phyloP scores from a whole-genome alignment of 305 asterid species.

The Plantago coronopus region DNA sequence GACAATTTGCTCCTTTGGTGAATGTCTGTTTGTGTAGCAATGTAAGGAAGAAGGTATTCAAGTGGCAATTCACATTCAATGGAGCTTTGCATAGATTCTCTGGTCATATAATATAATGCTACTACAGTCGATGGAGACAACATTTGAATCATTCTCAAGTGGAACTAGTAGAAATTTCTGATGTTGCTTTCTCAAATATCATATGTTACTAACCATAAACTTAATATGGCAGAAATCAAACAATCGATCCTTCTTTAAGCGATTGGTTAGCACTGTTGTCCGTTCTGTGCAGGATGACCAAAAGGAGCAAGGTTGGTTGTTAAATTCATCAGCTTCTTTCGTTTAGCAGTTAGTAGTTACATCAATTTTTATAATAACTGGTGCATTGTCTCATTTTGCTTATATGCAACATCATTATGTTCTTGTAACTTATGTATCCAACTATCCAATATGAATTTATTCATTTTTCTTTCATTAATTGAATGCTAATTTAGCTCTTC shows the following conservation, averaged over 20 bases:
- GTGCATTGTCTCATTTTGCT: not conserved
- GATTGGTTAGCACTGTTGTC: constrained; percentile 92
- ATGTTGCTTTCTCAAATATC: constrained; percentile 11
- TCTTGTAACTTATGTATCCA: not conserved
- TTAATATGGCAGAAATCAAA: constrained; percentile 58
- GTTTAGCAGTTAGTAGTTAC: no score
- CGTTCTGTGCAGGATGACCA: constrained; percentile 98
- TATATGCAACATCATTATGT: not conserved
- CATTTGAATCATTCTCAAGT: no score
- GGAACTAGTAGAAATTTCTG: not conserved
- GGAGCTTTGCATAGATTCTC: no score
- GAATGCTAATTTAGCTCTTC: constrained; percentile 6
- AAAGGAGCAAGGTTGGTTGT: constrained; percentile 76
- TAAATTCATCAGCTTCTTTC: not conserved
- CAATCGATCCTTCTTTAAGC: constrained; percentile 73
- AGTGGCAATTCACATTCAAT: no score
- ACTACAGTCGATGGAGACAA: no score
- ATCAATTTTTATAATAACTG: not conserved
- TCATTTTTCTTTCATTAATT: not conserved
- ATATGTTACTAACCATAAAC: constrained; percentile 12
- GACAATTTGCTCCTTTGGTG: no score
- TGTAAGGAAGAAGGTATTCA: no score
- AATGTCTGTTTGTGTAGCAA: no score
- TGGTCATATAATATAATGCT: no score
- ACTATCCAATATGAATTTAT: not conserved